Base-by-base conservation (phyloP, 73 alveolate genomes). In the Paramecium sexaurelia region DNA sequence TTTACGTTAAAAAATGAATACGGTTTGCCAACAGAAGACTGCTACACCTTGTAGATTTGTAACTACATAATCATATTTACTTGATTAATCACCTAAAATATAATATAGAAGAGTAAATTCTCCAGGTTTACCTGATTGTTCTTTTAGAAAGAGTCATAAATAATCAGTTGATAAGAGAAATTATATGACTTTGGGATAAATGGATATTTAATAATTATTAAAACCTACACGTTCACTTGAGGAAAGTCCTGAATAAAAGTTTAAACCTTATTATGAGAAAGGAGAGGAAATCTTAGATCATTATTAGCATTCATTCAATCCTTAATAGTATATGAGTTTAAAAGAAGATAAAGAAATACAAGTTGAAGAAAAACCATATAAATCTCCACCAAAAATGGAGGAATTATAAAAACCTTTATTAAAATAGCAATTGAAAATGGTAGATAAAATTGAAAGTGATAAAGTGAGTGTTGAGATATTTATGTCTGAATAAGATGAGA, bases 401-500 rank as follows among this genome's bases (percentile, higher is more conserved):
- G 45, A n/a, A 6, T 24, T 43, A 6, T 20, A 51, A 22, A 51
- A 51, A 73, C 87, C 87, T 0, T 6, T 13, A 29, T 73, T 10
- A 20, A 73, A 35, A 73, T 33, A 33, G 55, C 8, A 27, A 35
- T 13, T 73, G 87, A 27, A 32, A 41, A 73, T 27, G 45, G 67
- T 73, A 33, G 87, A 73, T 32, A 73, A 73, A 41, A 32, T 73
- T 8, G 87, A 73, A 19, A 73, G 57, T 73, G 87, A 73, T 13
- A 73, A 73, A 10, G 32, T 73, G 27, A 73, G 87, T n/a, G 35
- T 73, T 32, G 87, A 73, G 57, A 73, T 73, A 73, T 73, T 73
- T 35, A 73, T 73, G 87, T 73, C 87, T 20, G 87, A 73, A 35
- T n/a, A 35, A 73, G 87, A 73, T 73, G 87, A 73, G 45, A 73